A percentile compares a stretch with the other conserved stretches of the same genome.
Evolutionary conservation across 192 early-diverging fungal species (phyloP).

Genomic region (Entomortierella beljakovae): DNA sequence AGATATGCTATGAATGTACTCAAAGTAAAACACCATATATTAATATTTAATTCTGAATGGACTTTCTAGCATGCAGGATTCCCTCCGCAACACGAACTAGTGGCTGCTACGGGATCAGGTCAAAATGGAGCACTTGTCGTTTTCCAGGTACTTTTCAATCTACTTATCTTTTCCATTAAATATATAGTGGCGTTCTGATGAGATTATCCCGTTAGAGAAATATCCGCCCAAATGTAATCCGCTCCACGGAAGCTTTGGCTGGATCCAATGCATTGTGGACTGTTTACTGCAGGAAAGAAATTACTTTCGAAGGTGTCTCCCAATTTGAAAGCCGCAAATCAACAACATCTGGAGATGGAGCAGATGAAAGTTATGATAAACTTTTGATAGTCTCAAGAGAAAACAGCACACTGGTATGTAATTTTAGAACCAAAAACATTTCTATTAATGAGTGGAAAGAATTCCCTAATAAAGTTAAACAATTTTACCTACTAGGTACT

Average conservation of each 20-base stretch:
- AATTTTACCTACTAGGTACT: slow-evolving; percentile 70
- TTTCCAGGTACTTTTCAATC: slow-evolving; percentile 54
- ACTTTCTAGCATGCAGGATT: slow-evolving; percentile 32
- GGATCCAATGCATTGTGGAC: slow-evolving; percentile 77
- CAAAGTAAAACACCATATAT: no score
- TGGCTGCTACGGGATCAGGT: slow-evolving; percentile 64
- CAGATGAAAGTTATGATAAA: slow-evolving; percentile 60
- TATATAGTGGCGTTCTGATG: background rate
- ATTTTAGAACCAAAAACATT: background rate
- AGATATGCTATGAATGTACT: no score
- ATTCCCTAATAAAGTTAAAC: no score
- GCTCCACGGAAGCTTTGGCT: slow-evolving; percentile 57
- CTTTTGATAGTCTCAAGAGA: slow-evolving; percentile 75
- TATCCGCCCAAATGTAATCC: slow-evolving; percentile 57
- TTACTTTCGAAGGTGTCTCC: slow-evolving; percentile 55
- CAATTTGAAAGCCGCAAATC: slow-evolving; percentile 42
- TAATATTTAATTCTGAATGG: no score
- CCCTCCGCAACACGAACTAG: slow-evolving; percentile 59
- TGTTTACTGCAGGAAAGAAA: slow-evolving; percentile 69
- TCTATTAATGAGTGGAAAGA: background rate
- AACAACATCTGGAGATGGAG: slow-evolving; percentile 12
- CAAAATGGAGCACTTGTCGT: slow-evolving; percentile 63
- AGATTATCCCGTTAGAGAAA: slow-evolving; percentile 51
- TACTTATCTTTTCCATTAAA: background rate
- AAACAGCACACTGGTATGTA: slow-evolving; percentile 68